Evolutionary conservation across 1,284 basidiomycete genomes (phyloP).

Genomic region (Apiotrichum siamense): DNA sequence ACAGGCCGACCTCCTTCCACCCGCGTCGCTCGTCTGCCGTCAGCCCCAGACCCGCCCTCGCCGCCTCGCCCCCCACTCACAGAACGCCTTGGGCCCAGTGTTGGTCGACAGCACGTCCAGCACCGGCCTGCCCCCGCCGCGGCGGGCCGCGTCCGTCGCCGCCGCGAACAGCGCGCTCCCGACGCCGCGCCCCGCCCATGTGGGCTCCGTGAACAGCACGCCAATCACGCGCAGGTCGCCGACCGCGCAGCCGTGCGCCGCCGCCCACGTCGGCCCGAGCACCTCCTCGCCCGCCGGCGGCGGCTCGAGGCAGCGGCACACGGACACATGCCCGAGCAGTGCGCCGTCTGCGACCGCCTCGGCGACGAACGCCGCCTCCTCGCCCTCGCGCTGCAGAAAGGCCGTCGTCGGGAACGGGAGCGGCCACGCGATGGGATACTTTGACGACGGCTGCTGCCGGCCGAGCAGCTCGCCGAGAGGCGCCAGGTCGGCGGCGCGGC

Average conservation of each 20-base stretch:
- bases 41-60: too few relatives aligned
- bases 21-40: too few relatives aligned
- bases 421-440: conserved; percentile 3
- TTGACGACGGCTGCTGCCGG: conserved; percentile 1
- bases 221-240: not conserved
- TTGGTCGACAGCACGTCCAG: not conserved
- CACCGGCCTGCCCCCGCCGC: not conserved
- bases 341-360: not conserved
- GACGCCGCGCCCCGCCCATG: not conserved
- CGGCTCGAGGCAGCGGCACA: not conserved
- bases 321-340: not conserved
- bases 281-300: not conserved
- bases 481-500: not conserved
- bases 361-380: conserved; percentile 2
- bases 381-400: not conserved
- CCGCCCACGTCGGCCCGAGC: not conserved
- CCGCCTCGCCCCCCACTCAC: too few relatives aligned
- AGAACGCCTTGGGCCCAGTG: too few relatives aligned
- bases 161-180: not conserved
- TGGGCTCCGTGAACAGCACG: conserved; percentile 1
- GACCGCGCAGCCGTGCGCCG: not conserved
- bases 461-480: not conserved
- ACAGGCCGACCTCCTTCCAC: too few relatives aligned
- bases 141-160: not conserved
- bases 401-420: not conserved